Conservation (phyloP, 75 land plant genomes). For the Picea glauca region DNA sequence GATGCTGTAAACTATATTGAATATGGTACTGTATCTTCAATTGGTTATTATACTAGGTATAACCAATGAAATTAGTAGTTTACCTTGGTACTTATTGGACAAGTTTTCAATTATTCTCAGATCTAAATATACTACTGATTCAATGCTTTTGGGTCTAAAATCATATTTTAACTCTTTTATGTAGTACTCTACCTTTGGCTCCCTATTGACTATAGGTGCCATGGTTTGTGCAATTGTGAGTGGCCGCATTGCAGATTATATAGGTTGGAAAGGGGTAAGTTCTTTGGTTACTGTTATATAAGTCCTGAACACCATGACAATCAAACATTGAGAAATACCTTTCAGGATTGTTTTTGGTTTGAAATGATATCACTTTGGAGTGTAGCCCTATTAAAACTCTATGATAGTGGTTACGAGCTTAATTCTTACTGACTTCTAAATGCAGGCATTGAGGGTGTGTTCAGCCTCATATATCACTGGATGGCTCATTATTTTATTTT, state of each 20-base stretch:
- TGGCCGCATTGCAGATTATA: conserved; percentile 53
- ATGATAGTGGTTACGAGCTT: not conserved
- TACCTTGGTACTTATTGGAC: not conserved
- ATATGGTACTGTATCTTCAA: not conserved
- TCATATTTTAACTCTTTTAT: not conserved
- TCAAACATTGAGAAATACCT: too few species aligned
- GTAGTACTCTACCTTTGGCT: conserved; percentile 49
- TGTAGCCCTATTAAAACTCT: not conserved
- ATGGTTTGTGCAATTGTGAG: conserved; percentile 77
- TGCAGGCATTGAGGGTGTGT: too few species aligned
- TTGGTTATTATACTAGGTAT: not conserved
- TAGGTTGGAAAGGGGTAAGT: conserved; percentile 74
- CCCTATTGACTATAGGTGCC: conserved; percentile 70
- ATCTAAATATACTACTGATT: not conserved
- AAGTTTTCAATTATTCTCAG: not conserved
- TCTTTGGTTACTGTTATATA: too few species aligned
- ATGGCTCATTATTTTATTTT: conserved; percentile 38
- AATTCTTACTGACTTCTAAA: too few species aligned
- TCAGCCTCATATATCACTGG: conserved; percentile 8
- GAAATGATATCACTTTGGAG: not conserved
- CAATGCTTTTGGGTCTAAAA: not conserved
- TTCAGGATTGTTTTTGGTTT: too few species aligned
- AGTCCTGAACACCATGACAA: not conserved
- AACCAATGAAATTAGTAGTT: not conserved
- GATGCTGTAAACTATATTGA: not conserved